Percentiles rank a stretch among this genome's conserved stretches.
Evolutionary conservation across 2,329 filamentous ascomycete genomes (phyloP).

Genomic region (Sarocladiaceae sp.): DNA sequence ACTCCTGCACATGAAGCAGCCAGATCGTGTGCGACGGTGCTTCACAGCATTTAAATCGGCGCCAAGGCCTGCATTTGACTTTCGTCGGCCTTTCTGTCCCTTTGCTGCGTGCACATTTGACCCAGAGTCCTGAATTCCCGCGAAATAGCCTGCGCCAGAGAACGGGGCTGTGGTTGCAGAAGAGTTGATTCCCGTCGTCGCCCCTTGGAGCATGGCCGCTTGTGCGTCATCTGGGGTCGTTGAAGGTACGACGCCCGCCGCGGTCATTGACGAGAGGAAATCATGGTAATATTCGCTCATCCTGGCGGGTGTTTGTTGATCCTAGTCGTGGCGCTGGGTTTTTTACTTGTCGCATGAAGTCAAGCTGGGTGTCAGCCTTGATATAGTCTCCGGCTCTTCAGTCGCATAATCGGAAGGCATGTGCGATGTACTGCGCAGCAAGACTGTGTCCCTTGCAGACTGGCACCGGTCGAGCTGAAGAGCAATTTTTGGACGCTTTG

Average conservation of each 20-base stretch:
- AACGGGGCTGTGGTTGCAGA: neutral
- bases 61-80: constrained; percentile 37
- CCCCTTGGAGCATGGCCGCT: constrained; percentile 28
- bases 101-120: constrained; percentile 44
- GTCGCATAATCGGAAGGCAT: neutral
- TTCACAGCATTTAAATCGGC: constrained; percentile 68
- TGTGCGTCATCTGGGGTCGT: constrained; percentile 36
- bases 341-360: too few relatives aligned
- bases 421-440: too few relatives aligned
- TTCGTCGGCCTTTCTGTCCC: constrained; percentile 45
- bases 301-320: too few relatives aligned
- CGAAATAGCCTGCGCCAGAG: constrained; percentile 41
- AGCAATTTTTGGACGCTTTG: too few relatives aligned
- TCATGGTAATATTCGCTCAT: constrained; percentile 57
- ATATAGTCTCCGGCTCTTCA: neutral
- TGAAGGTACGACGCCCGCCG: constrained; percentile 33
- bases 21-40: constrained; percentile 87
- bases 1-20: constrained; percentile 87
- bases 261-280: constrained; percentile 50
- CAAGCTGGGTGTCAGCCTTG: neutral
- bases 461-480: too few relatives aligned
- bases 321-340: too few relatives aligned
- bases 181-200: constrained; percentile 13
- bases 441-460: too few relatives aligned
- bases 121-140: constrained; percentile 46